Percentiles rank a stretch among this genome's conserved stretches.
These are phyloP conservation scores for Candida cerambycidarum DNA, from an alignment of 805 yeast species.

Conservation along the genomic window DNA sequence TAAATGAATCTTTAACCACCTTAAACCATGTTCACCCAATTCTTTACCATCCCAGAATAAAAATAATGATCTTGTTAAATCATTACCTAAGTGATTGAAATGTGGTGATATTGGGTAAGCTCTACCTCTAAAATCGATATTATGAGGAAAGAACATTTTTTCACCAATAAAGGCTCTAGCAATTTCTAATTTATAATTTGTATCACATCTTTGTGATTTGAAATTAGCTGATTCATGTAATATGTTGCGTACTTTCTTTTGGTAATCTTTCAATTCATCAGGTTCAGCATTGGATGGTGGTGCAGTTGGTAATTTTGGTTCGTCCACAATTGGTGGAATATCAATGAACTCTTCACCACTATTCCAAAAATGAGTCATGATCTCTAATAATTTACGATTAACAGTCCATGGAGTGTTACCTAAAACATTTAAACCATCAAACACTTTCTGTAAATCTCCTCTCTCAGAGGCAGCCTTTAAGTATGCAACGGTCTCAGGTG, in stretches of 20 bases:
- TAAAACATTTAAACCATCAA: conserved; percentile 78
- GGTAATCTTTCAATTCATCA: conserved; percentile 64
- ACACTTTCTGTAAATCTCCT: conserved; percentile 63
- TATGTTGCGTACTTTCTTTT: conserved; percentile 54
- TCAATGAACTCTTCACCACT: conserved; percentile 71
- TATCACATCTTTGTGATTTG: conserved; percentile 89
- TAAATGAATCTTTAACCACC: conserved; percentile 75
- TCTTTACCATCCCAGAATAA: conserved; percentile 75
- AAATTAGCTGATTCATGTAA: conserved; percentile 62
- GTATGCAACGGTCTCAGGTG: conserved; percentile 89
- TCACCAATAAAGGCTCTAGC: conserved; percentile 89
- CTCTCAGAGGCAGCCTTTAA: conserved; percentile 78
- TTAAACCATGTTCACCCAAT: conserved; percentile 62
- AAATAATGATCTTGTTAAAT: conserved; percentile 69
- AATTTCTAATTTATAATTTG: conserved; percentile 89
- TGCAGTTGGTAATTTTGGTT: conserved; percentile 47
- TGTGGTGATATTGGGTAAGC: conserved; percentile 82
- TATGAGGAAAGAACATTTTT: conserved; percentile 73
- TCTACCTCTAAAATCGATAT: conserved; percentile 79
- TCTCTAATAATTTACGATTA: conserved; percentile 65
- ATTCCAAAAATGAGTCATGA: conserved; percentile 83
- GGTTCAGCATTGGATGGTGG: conserved; percentile 77
- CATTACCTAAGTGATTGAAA: conserved; percentile 79
- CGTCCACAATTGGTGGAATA: conserved; percentile 55
- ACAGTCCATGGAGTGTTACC: conserved; percentile 94